These are phyloP conservation scores for Colletotrichum orchidophilum DNA, from an alignment of 2,329 filamentous ascomycete species.

Conservation along the genomic window DNA sequence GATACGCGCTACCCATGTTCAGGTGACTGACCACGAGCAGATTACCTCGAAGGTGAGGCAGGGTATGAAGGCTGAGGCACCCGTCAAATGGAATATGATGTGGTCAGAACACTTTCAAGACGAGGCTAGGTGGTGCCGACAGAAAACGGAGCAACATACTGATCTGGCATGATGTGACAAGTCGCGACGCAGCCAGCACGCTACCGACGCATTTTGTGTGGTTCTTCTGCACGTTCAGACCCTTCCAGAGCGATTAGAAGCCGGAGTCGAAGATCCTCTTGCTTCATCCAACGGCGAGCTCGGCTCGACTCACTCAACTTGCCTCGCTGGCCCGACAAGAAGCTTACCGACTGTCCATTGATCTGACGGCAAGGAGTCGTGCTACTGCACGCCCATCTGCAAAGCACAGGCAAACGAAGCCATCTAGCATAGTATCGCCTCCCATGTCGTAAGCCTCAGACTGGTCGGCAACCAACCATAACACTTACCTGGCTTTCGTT, in stretches of 20 bases:
- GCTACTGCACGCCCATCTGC: conserved; percentile 12
- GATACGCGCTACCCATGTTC: not conserved
- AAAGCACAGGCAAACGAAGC: conserved; percentile 13
- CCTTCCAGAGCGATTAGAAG: conserved; percentile 10
- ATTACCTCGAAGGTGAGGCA: not conserved
- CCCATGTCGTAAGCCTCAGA: not conserved
- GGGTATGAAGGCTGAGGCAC: conserved; percentile 14
- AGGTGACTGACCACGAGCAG: not conserved
- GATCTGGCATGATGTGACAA: conserved; percentile 24
- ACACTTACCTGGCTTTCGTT: not conserved
- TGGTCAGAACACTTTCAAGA: not conserved
- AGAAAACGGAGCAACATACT: conserved; percentile 16
- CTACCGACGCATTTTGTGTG: not conserved
- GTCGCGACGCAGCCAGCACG: not conserved
- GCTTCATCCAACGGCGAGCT: not conserved
- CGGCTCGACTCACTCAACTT: not conserved
- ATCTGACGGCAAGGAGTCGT: conserved; percentile 7
- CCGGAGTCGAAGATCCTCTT: not conserved
- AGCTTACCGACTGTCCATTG: conserved; percentile 10
- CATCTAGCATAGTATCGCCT: conserved; percentile 4
- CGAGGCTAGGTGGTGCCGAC: conserved; percentile 11
- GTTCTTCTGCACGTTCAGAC: conserved; percentile 3
- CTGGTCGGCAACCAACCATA: not conserved
- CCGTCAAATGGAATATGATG: not conserved
- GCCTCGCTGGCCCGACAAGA: not conserved